phyloP scores from a whole-genome alignment of 1,139 yeast genomes.

The Candida sanyaensis region DNA sequence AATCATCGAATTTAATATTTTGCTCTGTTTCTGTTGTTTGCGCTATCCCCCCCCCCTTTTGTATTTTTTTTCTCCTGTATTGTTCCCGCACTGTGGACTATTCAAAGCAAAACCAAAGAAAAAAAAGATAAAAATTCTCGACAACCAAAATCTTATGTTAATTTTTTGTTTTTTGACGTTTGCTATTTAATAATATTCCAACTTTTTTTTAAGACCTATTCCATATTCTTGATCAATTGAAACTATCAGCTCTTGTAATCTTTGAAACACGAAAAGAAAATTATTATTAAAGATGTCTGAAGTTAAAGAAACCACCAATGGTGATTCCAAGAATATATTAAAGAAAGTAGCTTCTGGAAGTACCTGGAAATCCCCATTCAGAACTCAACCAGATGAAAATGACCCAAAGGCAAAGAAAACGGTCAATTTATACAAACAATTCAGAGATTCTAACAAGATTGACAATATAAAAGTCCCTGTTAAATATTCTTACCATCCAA shows the following conservation, averaged over 20 bases:
- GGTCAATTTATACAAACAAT: slow-evolving; percentile 31
- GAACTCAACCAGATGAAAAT: slow-evolving; percentile 25
- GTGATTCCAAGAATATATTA: slow-evolving; percentile 23
- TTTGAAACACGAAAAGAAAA: not conserved
- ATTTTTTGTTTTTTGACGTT: not conserved
- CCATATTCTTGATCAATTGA: not conserved
- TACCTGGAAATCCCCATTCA: slow-evolving; percentile 56
- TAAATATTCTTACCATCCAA: slow-evolving; percentile 44
- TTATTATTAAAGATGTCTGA: slow-evolving; percentile 12
- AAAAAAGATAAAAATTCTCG: not conserved
- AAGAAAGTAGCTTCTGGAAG: slow-evolving; percentile 41
- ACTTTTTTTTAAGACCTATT: not conserved
- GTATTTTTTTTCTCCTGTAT: too few relatives aligned
- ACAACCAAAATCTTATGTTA: not conserved
- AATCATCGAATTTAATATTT: too few relatives aligned
- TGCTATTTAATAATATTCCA: not conserved
- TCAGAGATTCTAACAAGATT: slow-evolving; percentile 37
- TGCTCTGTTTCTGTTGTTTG: too few relatives aligned
- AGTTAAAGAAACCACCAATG: slow-evolving; percentile 17
- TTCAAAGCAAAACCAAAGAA: not conserved
- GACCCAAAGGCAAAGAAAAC: slow-evolving; percentile 19
- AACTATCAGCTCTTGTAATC: not conserved
- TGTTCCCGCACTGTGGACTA: too few relatives aligned
- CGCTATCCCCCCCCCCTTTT: too few relatives aligned
- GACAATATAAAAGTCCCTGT: slow-evolving; percentile 40